Conservation (phyloP, 805 yeast genomes). For the Scheffersomyces ergatensis region DNA sequence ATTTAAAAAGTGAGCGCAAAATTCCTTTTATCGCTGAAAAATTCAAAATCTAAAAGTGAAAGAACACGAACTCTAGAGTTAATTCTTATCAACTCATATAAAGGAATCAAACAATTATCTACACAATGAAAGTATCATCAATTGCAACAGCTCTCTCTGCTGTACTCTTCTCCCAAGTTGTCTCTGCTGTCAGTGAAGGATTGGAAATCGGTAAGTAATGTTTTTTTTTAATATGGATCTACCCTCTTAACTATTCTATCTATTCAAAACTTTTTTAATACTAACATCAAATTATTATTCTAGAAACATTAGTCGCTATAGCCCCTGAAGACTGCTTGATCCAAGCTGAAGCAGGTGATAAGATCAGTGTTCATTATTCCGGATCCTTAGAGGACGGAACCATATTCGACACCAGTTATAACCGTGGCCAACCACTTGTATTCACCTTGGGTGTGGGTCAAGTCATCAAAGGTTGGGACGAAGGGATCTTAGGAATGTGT, state of each 20-base stretch:
- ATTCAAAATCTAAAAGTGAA: too few relatives aligned
- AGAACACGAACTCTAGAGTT: too few relatives aligned
- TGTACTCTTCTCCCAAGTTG: conserved; percentile 4
- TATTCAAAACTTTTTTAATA: conserved; percentile 1
- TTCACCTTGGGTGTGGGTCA: conserved; percentile 76
- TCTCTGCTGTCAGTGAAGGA: conserved; percentile 13
- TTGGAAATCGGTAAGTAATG: conserved; percentile 26
- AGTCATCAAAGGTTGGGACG: conserved; percentile 90
- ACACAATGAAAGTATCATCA: conserved; percentile 1
- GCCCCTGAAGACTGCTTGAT: conserved; percentile 53
- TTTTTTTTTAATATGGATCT: neutral
- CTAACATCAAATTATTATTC: conserved; percentile 2
- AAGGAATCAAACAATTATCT: too few relatives aligned
- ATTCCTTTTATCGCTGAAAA: too few relatives aligned
- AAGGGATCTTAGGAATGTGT: conserved; percentile 76
- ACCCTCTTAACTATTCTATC: neutral
- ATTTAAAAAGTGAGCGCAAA: too few relatives aligned
- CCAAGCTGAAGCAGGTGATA: conserved; percentile 64
- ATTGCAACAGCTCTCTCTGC: conserved; percentile 4
- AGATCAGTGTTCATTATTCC: conserved; percentile 72
- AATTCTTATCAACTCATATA: too few relatives aligned
- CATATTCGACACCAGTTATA: conserved; percentile 71
- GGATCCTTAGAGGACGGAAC: conserved; percentile 69
- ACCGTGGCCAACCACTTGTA: conserved; percentile 63
- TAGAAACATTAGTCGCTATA: conserved; percentile 37